Percentiles rank a stretch among this genome's conserved stretches.
These are phyloP conservation scores for Oxytropis ochrocephala DNA, from an alignment of 306 rosid species.

Conservation along the genomic window DNA sequence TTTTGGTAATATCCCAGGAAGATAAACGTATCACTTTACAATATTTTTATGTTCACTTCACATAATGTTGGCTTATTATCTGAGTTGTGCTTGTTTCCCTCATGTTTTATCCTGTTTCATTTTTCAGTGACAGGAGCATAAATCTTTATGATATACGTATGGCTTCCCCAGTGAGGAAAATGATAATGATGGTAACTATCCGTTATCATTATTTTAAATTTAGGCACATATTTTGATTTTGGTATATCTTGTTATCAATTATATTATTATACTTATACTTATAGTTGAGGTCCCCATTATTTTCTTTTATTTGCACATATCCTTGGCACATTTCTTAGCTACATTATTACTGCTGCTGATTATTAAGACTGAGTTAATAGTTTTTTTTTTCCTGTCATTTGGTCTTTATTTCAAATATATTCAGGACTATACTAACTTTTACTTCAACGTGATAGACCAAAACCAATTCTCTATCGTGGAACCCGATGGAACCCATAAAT, in stretches of 20 bases:
- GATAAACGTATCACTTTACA: neutral
- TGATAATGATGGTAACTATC: constrained; percentile 68
- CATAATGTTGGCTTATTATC: neutral
- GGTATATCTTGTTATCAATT: neutral
- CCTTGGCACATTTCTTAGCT: neutral
- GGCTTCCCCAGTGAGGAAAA: constrained; percentile 57
- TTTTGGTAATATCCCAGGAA: constrained; percentile 47
- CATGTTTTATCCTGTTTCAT: neutral
- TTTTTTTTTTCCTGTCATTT: neutral
- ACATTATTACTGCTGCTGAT: neutral
- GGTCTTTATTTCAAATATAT: neutral
- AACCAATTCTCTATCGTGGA: constrained; percentile 85
- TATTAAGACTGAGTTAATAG: neutral
- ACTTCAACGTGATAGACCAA: constrained; percentile 58
- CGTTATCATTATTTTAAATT: neutral
- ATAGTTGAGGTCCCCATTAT: neutral
- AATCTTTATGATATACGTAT: constrained; percentile 72
- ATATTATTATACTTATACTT: neutral
- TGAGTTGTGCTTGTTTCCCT: neutral
- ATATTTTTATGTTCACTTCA: neutral
- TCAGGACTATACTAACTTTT: constrained; percentile 28
- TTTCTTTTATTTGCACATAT: neutral
- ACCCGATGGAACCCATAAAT: constrained; percentile 95
- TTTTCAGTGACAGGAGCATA: constrained; percentile 79
- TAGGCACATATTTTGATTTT: neutral